Base-by-base conservation (phyloP, 805 yeast species). In the Teunomyces funiuensis region DNA sequence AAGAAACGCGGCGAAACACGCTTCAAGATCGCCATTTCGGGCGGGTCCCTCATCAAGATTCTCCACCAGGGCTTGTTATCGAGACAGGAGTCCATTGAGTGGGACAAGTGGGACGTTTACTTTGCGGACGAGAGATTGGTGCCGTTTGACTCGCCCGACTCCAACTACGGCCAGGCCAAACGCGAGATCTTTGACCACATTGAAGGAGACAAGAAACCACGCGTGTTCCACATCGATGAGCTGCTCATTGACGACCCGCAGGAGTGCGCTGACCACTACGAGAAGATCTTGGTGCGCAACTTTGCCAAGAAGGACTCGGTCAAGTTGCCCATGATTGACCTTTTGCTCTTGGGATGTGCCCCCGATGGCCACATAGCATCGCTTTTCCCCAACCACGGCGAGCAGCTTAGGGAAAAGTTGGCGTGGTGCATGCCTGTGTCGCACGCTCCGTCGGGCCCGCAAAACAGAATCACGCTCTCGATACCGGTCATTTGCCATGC, bases 321-420 rank as follows among this genome's bases (percentile, higher is more conserved):
- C 42, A 89, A 90, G 66, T 75, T 91, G 47, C 99, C 99, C 45
- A 82, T 88, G 80, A 91, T 93, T 67, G 98, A 93, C 63, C 69
- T 93, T 40, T 77, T 93, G 47, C 71, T 93, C 50, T 73, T 93
- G 44, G 99, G 99, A 18, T 91, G 98, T 73, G 99, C 99, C 0
- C 98, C 98, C 2, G 99, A 91, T 63, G 99, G 99, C 16, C 99
- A 91, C 63, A 87, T 88, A 57, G 96, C 97, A 39, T 88, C 96
- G n/a, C 76, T 91, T 42, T 91, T 91, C 73, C 99, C 99, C 16
- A 84, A 85, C 59, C 93, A 87, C 57, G 74, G 74, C 27, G 93
- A 87, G 52, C 84, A 86, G 42, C 71, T 91, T 50, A 77, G 97
- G 58, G 99, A 91, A 62, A 79, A 83, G 47, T 76, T 85, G 52